Base-by-base conservation (phyloP, 768 basidiomycete species). In the Lenzites betulinus region DNA sequence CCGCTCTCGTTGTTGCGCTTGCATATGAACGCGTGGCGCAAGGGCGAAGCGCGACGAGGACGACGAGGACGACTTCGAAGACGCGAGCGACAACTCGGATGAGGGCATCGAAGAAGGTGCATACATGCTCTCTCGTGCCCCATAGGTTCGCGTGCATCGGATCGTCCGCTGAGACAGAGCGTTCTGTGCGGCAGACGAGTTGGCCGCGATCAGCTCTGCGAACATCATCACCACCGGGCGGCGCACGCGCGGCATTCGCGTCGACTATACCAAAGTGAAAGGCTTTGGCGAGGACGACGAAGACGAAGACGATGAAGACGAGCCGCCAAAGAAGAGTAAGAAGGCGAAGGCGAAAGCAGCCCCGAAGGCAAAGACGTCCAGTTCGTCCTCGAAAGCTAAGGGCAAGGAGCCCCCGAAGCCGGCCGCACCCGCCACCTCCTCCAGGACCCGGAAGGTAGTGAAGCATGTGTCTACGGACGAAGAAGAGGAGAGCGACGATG, bases 221-320 rank as follows among this genome's bases (percentile, higher is more conserved):
- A 84, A 72, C 28, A 92, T 92, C 65, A 54, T 83, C 15, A 66
- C 78, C 5, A 71, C 72, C 51, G 72, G 78, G 25, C 81, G 88
- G 50, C 86, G 90, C 65, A 90, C 90, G 42, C 89, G 91, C 39
- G 89, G 89, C 33, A 74, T 79, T 41, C 84, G 78, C 64, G 83
- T 93, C 64, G 89, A 93, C 75, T 93, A 93, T 70, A 84, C 84
- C 46, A 70, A 76, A 51, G 73, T 71, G 15, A 33, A 64, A 23
- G 67, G 66, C 16, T 61, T 65, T 52, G 54, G 62, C 30, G 39
- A 67, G 20, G 60, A 60, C 3, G 71, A 69, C 33, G 70, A 66
- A 22, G 70, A 73, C 1, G 70, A 72, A 12, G 72, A 73, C 1
- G 81, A 80, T 50, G 87, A 85, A 52, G 83, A 83, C 58, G 79